These are phyloP conservation scores for Breynia disticha DNA, from an alignment of 441 rosid species.

Conservation along the genomic window DNA sequence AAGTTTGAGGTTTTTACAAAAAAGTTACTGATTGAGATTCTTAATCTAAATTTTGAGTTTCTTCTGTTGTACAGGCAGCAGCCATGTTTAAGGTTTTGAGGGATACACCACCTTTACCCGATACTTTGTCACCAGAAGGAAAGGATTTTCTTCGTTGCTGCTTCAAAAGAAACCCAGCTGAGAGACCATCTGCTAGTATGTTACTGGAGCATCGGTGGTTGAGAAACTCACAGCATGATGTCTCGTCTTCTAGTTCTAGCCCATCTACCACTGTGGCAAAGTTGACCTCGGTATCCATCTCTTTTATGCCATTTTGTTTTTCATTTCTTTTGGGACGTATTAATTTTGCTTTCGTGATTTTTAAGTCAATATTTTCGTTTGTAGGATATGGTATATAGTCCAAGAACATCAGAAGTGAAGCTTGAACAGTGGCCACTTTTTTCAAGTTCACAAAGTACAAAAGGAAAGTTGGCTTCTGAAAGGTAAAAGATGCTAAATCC, in stretches of 20 bases:
- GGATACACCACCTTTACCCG: conserved; percentile 76
- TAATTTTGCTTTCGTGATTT: conserved; percentile 9
- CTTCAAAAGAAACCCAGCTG: conserved; percentile 81
- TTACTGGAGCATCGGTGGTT: conserved; percentile 72
- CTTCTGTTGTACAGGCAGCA: conserved; percentile 50
- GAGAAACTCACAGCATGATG: conserved; percentile 39
- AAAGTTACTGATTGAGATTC: neutral
- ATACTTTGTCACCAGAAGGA: conserved; percentile 64
- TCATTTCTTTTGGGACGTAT: neutral
- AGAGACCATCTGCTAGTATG: conserved; percentile 63
- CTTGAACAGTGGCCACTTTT: conserved; percentile 33
- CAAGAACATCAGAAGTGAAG: conserved; percentile 32
- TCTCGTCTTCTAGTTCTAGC: conserved; percentile 28
- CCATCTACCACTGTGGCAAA: conserved; percentile 34
- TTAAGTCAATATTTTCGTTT: neutral
- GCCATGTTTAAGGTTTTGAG: conserved; percentile 89
- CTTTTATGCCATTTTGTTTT: conserved; percentile 2
- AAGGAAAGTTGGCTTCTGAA: conserved; percentile 33
- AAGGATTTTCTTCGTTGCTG: conserved; percentile 72
- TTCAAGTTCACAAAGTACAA: conserved; percentile 21
- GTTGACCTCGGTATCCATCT: conserved; percentile 27
- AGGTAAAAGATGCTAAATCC: conserved; percentile 29
- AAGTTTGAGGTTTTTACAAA: neutral
- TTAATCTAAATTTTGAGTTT: neutral
- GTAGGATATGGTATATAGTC: conserved; percentile 46